phyloP scores from a whole-genome alignment of 2,329 filamentous ascomycete genomes.

The Colletotrichum tropicale region DNA sequence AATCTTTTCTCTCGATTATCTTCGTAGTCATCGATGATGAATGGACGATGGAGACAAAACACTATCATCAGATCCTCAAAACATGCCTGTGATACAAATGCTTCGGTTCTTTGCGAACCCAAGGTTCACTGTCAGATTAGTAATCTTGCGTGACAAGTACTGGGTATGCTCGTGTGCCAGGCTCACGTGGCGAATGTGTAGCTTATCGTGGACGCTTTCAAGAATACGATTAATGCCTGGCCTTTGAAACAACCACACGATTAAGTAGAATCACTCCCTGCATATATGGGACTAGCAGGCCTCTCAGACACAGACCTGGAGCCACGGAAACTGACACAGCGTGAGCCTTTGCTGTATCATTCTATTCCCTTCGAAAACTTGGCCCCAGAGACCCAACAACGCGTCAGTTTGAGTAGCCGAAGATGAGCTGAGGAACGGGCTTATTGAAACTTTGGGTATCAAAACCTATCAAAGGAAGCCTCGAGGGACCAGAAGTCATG shows the following conservation, averaged over 20 bases:
- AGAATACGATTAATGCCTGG: background rate
- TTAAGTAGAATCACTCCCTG: background rate
- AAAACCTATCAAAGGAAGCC: background rate
- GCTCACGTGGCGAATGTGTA: background rate
- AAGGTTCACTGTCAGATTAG: background rate
- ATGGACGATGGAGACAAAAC: background rate
- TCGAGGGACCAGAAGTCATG: background rate
- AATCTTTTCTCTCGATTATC: background rate
- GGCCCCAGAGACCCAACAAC: background rate
- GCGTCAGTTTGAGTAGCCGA: background rate
- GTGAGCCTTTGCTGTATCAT: background rate
- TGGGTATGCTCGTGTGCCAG: background rate
- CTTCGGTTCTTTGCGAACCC: background rate
- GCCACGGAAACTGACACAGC: background rate
- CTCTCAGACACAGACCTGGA: background rate
- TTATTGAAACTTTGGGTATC: background rate
- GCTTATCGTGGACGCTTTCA: background rate
- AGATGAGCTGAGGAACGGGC: background rate
- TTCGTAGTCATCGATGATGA: background rate
- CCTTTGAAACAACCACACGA: background rate
- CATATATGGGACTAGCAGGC: background rate
- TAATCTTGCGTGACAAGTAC: background rate
- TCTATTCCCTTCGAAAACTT: background rate
- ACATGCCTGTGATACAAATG: accelerated
- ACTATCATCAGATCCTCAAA: background rate